Conservation (phyloP, 805 yeast genomes). For the Ogataea thermomethanolica region DNA sequence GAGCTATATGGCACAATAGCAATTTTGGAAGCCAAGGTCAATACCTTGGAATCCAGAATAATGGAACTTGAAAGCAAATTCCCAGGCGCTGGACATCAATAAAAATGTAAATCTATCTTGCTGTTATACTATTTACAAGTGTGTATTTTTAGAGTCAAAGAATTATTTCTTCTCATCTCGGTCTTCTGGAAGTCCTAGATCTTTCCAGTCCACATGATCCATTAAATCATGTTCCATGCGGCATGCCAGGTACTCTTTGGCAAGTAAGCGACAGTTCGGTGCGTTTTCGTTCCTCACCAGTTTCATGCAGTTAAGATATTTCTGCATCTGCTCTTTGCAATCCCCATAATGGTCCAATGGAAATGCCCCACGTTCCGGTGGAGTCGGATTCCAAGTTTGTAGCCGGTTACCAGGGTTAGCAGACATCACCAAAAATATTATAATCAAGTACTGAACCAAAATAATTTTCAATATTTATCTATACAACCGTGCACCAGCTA, state of each 20-base stretch:
- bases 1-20: constrained; percentile 21
- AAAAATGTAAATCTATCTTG: neutral
- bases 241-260: constrained; percentile 78
- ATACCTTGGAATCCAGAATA: constrained; percentile 18
- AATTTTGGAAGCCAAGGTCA: constrained; percentile 20
- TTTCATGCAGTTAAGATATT: constrained; percentile 75
- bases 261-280: constrained; percentile 82
- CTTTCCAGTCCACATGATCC: constrained; percentile 36
- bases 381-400: constrained; percentile 67
- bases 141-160: neutral
- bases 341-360: constrained; percentile 89
- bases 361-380: constrained; percentile 96
- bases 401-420: constrained; percentile 47
- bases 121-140: constrained; percentile 6
- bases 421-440: constrained; percentile 24
- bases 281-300: constrained; percentile 79
- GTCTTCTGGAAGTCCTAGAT: constrained; percentile 36
- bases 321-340: constrained; percentile 70
- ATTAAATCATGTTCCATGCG: constrained; percentile 71
- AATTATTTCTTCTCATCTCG: constrained; percentile 2
- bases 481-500: constrained; percentile 18
- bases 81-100: constrained; percentile 9
- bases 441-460: neutral
- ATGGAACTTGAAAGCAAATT: constrained; percentile 17
- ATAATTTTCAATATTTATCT: constrained; percentile 2